A percentile compares a stretch with the other conserved stretches of the same genome.
Evolutionary conservation across 257 asterid genomes (phyloP).

Genomic region (Cordia subcordata): DNA sequence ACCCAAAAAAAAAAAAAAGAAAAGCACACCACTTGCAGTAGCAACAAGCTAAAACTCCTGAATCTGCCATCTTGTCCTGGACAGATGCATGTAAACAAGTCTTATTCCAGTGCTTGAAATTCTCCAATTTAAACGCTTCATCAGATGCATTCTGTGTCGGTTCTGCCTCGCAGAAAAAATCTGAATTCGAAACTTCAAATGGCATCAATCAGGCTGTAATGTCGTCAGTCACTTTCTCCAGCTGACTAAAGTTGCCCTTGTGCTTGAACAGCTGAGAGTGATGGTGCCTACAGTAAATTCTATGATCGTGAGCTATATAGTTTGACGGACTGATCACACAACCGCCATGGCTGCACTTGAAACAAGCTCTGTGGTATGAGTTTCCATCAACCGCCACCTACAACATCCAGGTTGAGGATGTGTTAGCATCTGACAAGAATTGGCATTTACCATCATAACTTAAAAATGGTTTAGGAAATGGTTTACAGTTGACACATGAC

Average conservation of each 20-base stretch:
- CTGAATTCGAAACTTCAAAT: not conserved
- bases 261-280: conserved; percentile 72
- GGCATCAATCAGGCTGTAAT: conserved; percentile 29
- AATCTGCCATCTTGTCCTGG: no score
- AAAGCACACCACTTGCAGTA: no score
- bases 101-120: no score
- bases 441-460: not conserved
- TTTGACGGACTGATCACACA: conserved; percentile 77
- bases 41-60: no score
- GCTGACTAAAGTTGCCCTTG: conserved; percentile 71
- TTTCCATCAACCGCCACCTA: conserved; percentile 78
- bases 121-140: not conserved
- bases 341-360: conserved; percentile 78
- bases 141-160: not conserved
- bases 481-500: no score
- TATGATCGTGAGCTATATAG: conserved; percentile 65
- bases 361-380: conserved; percentile 64
- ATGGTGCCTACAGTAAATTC: conserved; percentile 76
- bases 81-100: no score
- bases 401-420: not conserved
- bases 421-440: not conserved
- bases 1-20: no score
- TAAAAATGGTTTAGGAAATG: no score
- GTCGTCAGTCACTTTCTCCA: conserved; percentile 32
- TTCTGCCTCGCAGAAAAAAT: no score